These are phyloP conservation scores for Diaporthe vaccinii DNA, from an alignment of 2,329 filamentous ascomycete species.

Conservation along the genomic window DNA sequence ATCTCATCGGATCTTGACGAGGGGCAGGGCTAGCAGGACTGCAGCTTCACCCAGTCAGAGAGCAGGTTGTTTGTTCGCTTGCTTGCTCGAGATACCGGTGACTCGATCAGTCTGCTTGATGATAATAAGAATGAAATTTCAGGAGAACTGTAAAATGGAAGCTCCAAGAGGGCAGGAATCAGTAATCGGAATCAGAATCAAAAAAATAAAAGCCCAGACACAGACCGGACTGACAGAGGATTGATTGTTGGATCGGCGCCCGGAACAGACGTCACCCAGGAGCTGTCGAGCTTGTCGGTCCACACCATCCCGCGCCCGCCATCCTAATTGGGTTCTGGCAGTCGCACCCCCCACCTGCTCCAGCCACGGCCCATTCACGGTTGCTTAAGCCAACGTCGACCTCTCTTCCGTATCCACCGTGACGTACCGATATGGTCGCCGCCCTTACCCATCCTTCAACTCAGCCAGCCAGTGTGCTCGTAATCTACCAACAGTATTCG, in stretches of 20 bases:
- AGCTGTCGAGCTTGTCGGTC: slow-evolving; percentile 1
- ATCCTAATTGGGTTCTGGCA: slow-evolving; percentile 26
- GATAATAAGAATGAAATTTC: background rate
- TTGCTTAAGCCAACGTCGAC: slow-evolving; percentile 5
- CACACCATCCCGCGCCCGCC: slow-evolving; percentile 2
- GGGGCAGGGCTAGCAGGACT: background rate
- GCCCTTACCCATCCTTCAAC: background rate
- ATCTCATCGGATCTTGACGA: slow-evolving; percentile 28
- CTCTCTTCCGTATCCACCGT: slow-evolving; percentile 1
- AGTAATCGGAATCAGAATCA: background rate
- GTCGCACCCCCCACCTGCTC: slow-evolving; percentile 2
- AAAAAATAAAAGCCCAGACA: background rate
- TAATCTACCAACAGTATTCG: background rate
- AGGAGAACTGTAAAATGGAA: background rate
- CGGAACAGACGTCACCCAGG: slow-evolving; percentile 19
- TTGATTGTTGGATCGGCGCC: slow-evolving; percentile 6
- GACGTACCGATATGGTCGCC: slow-evolving; percentile 1
- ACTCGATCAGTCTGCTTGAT: background rate
- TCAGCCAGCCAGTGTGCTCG: background rate
- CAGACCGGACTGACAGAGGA: background rate
- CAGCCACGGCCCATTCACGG: slow-evolving; percentile 17
- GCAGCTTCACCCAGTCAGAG: background rate
- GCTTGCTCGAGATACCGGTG: background rate
- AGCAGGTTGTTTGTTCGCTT: background rate
- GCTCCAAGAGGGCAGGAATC: background rate